Base-by-base conservation (phyloP, 441 rosid species). In the Gossypium trilobum region DNA sequence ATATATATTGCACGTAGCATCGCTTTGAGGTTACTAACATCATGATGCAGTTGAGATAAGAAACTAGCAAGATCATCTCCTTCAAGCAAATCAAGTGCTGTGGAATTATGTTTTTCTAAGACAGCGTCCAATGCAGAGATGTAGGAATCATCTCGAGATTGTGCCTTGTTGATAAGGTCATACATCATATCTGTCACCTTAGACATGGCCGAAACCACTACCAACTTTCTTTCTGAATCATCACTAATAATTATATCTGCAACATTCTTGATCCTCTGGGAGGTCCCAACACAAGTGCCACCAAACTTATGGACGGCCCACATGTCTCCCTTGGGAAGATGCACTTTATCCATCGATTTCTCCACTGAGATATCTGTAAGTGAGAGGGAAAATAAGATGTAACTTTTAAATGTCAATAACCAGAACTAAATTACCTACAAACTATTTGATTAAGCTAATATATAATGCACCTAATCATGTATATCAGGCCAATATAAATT, bases 271-370 rank as follows among this genome's bases (percentile, higher is more conserved):
- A 94, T 89, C 79, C 96, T 86, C 76, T 94, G 87, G 8, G 93
- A 88, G 55, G 72, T 95, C 65, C 97, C 97, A 71, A 95, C 94
- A 59, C 99, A 95, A 36, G 99, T 95, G 16, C 99, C 99, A 46
- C 99, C 97, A 73, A 95, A 95, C 81, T 95, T 95, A 71, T 92
- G 97, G 65, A 95, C 92, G n/a, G 92, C 86, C 99, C 99, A 95
- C 56, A 61, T 74, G 64, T 84, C 85, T 68, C 96, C 94, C 70
- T 87, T 86, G 0, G 86, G 91, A 74, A 92, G 81, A 14, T 75
- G 79, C 74, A 78, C 77, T 68, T 89, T 83, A 71, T 87, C 92
- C 55, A 76, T 77, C 14, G 86, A 81, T 66, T 78, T 78, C 76
- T 82, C 92, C 22, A 77, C 72, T 17, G 88, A 78, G 76, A 85